Evolutionary conservation across 2,329 filamentous ascomycete species (phyloP), one percentile per base, ranked within the genome.

Genomic region (Aspergillus transmontanensis): DNA sequence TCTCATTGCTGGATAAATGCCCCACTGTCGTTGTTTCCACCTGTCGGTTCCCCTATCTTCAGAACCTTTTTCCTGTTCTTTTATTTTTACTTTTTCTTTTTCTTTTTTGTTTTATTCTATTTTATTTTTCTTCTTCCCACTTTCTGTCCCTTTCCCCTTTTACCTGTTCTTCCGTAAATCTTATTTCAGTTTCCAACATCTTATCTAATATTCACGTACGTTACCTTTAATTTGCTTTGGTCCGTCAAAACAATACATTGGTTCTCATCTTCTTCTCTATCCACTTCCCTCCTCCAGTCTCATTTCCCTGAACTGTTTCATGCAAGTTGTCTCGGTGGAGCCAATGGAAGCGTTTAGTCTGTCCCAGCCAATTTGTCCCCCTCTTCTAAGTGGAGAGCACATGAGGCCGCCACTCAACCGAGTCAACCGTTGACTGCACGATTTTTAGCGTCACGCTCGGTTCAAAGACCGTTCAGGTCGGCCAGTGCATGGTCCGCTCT

Each of bases 401-500:
- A 28, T 56, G 57, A 60, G 45, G 36, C 55, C 61, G 62, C 57
- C 63, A 63, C 59, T 59, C 54, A 45, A 59, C 58, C 59, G 58
- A 54, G 51, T 54, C 51, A 32, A 54, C 58, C 61, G 60, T 64
- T 66, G 54, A 66, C 65, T 61, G 58, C 60, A 55, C 51, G 39
- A 57, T 39, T 61, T 67, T 66, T 69, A 68, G 65, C 62, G 62
- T 60, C 61, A 60, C 46, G 63, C 61, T 70, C 65, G 67, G 63
- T 63, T 61, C 64, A 65, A 48, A 45, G 59, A 53, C 64, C 58
- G 58, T 65, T 62, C 60, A 61, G 54, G 56, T 63, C 43, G 50
- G 48, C 54, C 39, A 45, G 61, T 63, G 68, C 68, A 72, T 66
- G 66, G 67, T 64, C 63, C 69, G 66, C 63, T 60, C 55, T 61